Conservation (phyloP, 73 alveolate genomes). For the Paramecium sonneborni region DNA sequence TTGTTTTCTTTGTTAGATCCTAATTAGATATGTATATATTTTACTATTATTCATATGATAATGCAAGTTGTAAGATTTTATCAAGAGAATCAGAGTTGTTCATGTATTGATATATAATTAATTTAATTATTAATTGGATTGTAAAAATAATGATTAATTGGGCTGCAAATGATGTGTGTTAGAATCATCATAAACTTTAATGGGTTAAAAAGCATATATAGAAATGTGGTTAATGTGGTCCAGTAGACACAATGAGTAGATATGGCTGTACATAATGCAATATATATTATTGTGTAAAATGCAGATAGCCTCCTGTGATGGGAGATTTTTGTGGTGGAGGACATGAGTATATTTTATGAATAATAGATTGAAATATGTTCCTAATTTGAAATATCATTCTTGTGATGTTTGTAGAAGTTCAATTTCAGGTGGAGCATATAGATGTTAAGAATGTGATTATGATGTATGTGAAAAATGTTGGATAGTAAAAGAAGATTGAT, state of each 20-base stretch:
- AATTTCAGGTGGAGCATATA: conserved; percentile 19
- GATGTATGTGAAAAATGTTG: conserved; percentile 48
- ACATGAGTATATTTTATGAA: background rate
- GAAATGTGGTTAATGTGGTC: conserved; percentile 34
- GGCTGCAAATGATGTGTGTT: background rate
- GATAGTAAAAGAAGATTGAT: conserved; percentile 43
- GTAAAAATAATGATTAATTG: background rate
- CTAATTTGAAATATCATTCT: background rate
- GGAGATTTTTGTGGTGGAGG: conserved; percentile 47
- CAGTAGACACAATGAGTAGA: conserved; percentile 19
- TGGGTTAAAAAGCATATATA: conserved; percentile 19
- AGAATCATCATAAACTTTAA: background rate
- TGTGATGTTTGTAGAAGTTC: conserved; percentile 37
- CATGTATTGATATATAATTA: background rate
- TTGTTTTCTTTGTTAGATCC: background rate
- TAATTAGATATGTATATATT: background rate
- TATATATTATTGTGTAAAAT: conserved; percentile 25
- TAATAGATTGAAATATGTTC: conserved; percentile 38
- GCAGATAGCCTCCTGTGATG: conserved; percentile 34
- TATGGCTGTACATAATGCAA: background rate
- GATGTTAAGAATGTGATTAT: conserved; percentile 38
- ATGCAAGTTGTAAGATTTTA: background rate
- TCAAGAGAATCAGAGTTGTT: background rate
- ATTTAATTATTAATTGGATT: background rate
- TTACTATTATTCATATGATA: background rate